phyloP scores from a whole-genome alignment of 179 eudicot genomes.

The Silene vulgaris region DNA sequence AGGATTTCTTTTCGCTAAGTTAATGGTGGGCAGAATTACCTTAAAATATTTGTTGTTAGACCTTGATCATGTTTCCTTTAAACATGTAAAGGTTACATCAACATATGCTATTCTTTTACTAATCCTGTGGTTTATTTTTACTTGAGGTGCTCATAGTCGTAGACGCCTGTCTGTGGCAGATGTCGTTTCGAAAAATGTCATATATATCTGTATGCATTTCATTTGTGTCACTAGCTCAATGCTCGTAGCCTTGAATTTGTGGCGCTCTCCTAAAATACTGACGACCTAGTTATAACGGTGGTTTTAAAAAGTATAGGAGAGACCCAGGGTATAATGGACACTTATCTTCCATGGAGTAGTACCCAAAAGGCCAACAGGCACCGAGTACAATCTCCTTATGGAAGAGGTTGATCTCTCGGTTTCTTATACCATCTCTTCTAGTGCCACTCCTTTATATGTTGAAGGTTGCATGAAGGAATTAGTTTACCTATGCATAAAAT shows the following conservation, averaged over 20 bases:
- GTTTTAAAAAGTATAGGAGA: neutral
- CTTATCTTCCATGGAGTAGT: neutral
- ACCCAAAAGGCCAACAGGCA: neutral
- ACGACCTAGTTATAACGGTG: neutral
- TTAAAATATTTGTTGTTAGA: neutral
- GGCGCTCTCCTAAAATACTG: neutral
- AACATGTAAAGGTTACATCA: neutral
- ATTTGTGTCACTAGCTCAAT: neutral
- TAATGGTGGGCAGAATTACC: neutral
- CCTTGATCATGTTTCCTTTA: neutral
- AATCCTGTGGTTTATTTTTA: neutral
- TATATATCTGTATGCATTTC: neutral
- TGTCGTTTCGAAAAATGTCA: neutral
- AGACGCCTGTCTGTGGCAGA: neutral
- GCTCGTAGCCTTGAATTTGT: neutral
- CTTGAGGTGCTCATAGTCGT: constrained; percentile 1
- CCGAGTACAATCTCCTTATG: too few species aligned
- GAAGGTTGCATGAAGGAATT: neutral
- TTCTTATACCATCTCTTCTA: too few species aligned
- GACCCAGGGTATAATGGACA: neutral
- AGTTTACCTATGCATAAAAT: too few species aligned
- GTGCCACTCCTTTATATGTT: too few species aligned
- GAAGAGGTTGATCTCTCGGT: too few species aligned
- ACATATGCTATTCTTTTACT: neutral
- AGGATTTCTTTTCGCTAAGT: neutral